These are phyloP conservation scores for Linderniella brevidens DNA, from an alignment of 257 asterid species.

Conservation along the genomic window DNA sequence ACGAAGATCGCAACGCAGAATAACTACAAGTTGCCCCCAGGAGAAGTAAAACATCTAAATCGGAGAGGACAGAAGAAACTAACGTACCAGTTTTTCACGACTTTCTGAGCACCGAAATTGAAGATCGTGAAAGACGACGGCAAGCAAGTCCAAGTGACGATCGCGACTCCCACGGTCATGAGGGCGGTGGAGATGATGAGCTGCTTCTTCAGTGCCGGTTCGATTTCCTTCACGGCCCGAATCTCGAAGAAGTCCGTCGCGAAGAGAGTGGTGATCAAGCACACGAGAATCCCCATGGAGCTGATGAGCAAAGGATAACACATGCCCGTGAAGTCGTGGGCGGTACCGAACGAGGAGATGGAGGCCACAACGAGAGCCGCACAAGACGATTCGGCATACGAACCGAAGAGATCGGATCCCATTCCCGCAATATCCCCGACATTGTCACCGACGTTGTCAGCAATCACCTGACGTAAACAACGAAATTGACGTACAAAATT, in stretches of 20 bases:
- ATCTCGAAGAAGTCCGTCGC: constrained; percentile 45
- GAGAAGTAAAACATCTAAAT: too few species aligned
- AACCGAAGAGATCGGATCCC: constrained; percentile 34
- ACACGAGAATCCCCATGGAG: constrained; percentile 73
- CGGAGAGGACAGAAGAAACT: background rate
- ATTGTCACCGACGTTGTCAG: constrained; percentile 61
- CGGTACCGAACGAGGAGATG: constrained; percentile 24
- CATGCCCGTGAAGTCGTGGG: constrained; percentile 51
- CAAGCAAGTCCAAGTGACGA: constrained; percentile 59
- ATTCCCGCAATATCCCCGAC: constrained; percentile 74
- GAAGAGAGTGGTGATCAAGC: constrained; percentile 67
- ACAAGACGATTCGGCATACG: constrained; percentile 29
- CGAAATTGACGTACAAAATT: constrained; percentile 1
- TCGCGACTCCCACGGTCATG: constrained; percentile 64
- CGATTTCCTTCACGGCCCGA: constrained; percentile 39
- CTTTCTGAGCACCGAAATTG: constrained; percentile 65
- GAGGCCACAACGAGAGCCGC: constrained; percentile 37
- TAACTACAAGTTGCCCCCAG: too few species aligned
- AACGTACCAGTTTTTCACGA: constrained; percentile 45
- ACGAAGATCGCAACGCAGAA: too few species aligned
- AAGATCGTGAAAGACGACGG: constrained; percentile 70
- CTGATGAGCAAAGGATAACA: constrained; percentile 57
- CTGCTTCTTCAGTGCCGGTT: constrained; percentile 57
- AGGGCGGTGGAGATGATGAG: constrained; percentile 69
- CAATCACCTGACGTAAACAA: constrained; percentile 34